These are phyloP conservation scores for Hyaloperonospora arabidopsidis DNA, from an alignment of 352 stramenopile genomes.

Conservation along the genomic window DNA sequence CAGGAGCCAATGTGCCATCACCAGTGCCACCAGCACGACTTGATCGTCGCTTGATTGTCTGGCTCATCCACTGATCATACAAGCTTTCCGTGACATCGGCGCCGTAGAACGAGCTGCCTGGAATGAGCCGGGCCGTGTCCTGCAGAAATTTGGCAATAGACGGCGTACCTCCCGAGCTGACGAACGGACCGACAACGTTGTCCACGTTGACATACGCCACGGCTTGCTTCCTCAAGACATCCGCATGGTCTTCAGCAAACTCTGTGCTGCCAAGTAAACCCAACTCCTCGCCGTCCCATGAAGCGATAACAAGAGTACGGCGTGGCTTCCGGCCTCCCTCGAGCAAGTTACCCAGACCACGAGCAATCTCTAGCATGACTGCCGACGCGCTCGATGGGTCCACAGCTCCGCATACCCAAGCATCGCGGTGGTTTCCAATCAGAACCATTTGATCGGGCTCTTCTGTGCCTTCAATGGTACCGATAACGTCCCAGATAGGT, in stretches of 20 bases:
- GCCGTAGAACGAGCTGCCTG: conserved; percentile 30
- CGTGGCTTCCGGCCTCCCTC: conserved; percentile 61
- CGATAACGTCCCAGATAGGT: conserved; percentile 46
- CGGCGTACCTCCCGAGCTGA: conserved; percentile 45
- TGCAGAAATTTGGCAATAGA: conserved; percentile 52
- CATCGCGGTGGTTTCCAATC: conserved; percentile 88
- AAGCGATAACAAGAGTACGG: conserved; percentile 73
- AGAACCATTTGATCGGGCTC: conserved; percentile 66
- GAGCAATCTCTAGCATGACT: conserved; percentile 78
- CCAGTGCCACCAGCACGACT: conserved; percentile 7
- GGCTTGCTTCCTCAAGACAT: conserved; percentile 41
- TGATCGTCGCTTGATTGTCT: conserved; percentile 16
- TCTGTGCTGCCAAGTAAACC: conserved; percentile 62
- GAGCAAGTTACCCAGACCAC: conserved; percentile 53
- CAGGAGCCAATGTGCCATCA: conserved; percentile 33
- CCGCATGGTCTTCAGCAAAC: conserved; percentile 51
- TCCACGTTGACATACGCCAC: conserved; percentile 83
- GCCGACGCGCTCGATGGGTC: conserved; percentile 73
- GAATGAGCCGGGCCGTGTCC: conserved; percentile 44
- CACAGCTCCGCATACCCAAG: conserved; percentile 62
- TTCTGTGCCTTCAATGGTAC: conserved; percentile 49
- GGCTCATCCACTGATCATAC: conserved; percentile 37
- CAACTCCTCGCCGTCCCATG: conserved; percentile 84
- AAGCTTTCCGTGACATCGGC: conserved; percentile 21
- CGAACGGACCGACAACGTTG: conserved; percentile 41